Evolutionary conservation across 2,329 filamentous ascomycete species (phyloP), one percentile per base, ranked within the genome.

Genomic region (Colletotrichum liaoningense): DNA sequence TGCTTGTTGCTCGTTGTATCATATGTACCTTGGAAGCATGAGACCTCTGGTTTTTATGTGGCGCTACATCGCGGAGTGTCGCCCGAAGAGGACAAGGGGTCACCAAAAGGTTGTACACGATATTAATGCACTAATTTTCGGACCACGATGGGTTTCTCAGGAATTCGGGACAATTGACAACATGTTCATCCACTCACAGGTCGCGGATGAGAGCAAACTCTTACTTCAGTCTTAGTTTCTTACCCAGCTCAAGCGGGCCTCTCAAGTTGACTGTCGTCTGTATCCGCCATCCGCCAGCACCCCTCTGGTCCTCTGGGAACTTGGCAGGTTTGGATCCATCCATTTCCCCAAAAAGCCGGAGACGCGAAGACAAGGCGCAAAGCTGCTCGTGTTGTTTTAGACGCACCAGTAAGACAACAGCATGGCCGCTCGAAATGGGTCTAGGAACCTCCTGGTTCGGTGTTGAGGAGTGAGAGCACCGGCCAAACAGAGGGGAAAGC

Each of bases 41-140:
- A 42, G 24, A 38, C 30, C 26, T 42, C 57, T 64, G 11, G 11
- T 16, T 69, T 38, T 3, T 28, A 22, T 16, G 30, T 33, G 59
- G 30, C 42, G 54, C 55, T 22, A 22, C 69, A 49, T 73, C 42
- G 66, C 70, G 70, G 59, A 69, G 69, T 64, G 66, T 60, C 59
- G 70, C 30, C 54, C 42, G 66, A 69, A 69, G 67, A 28, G 24
- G 46, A 33, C 54, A 52, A n/a, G 42, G 28, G 28, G 42, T 38
- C 33, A 24, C 52, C 42, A 12, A 46, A 33, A 26, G 28, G n/a
- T 33, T 46, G 38, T 55, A 60, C 42, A 56, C 42, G 3, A 49
- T 22, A 8, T n/a, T 19, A 28, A 63, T 54, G 46, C 35, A 16
- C 28, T 46, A 58, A 19, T 52, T 57, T 22, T 22, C 46, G 26